Evolutionary conservation across 2,329 filamentous ascomycete genomes (phyloP), one percentile per base, ranked within the genome.

Genomic region (Nigrograna mackinnonii): DNA sequence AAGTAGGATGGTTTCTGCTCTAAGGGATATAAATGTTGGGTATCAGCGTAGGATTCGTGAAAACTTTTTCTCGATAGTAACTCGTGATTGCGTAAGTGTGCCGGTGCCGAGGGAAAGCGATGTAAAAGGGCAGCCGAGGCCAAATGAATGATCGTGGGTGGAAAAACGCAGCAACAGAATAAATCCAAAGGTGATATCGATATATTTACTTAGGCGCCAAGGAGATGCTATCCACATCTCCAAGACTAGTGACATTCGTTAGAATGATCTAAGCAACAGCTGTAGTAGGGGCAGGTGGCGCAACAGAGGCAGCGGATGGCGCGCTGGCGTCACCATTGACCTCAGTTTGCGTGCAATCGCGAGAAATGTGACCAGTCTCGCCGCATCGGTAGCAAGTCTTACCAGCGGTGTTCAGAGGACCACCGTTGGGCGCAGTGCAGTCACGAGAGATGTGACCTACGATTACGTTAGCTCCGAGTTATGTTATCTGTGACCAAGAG

Each of bases 331-430:
- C 72, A 39, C 69, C 73, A 47, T 75, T 74, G 44, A 76, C 66
- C 56, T 79, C 78, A 56, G 83, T 86, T 85, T 83, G 91, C 72
- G 91, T 87, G 79, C 94, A 96, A 60, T 97, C 92, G 51, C 92
- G 87, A 45, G 90, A 95, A 72, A 97, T 97, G 74, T 97, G 92
- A 39, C 94, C 94, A 44, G 91, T 84, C 77, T 96, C 89, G 55
- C 92, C 90, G 69, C 94, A 99, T 72, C 91, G 87, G 79, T 99
- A 99, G 83, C 94, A 99, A 53, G 91, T 96, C 84, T 97, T 99
- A 67, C 92, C 92, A 50, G 89, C 90, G 52, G 90, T 95, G 82
- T 94, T 96, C 56, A 97, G 80, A 35, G 92, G 91, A 18, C 94
- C 94, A 43, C 94, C 94, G 71, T 97, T 97, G 52, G 94, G 92